Evolutionary conservation across 345 rosid genomes (phyloP).

Genomic region (Boechera stricta): DNA sequence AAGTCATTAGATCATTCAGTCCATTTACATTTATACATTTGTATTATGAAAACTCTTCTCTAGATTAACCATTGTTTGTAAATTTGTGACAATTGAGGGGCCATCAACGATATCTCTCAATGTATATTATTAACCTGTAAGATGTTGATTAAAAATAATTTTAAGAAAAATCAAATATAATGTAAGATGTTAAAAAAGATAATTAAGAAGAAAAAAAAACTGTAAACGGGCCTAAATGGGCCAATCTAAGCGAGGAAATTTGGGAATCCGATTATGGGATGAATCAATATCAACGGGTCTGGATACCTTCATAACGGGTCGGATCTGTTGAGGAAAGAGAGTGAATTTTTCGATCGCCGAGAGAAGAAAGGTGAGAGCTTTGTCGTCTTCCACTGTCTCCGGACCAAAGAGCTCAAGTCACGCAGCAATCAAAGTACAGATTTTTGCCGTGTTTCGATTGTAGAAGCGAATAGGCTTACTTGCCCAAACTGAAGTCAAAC

Average conservation of each 20-base stretch:
- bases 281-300: constrained; percentile 19
- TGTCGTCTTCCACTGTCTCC: constrained; percentile 19
- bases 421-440: neutral
- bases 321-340: constrained; percentile 8
- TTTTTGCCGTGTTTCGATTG: neutral
- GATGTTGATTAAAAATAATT: too few species aligned
- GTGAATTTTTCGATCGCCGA: constrained; percentile 20
- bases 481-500: neutral
- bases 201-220: neutral
- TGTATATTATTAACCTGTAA: too few species aligned
- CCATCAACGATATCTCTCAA: too few species aligned
- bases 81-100: too few species aligned
- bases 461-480: neutral
- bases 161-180: too few species aligned
- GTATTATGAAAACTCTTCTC: too few species aligned
- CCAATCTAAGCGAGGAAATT: neutral
- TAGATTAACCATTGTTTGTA: too few species aligned
- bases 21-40: too few species aligned
- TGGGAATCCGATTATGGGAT: neutral
- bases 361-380: constrained; percentile 30
- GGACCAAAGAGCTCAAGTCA: constrained; percentile 17
- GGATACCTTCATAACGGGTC: constrained; percentile 32
- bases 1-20: too few species aligned
- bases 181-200: too few species aligned
- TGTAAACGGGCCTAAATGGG: neutral